Evolutionary conservation across 2,329 filamentous ascomycete genomes (phyloP), one percentile per base, ranked within the genome.

Genomic region (Fusarium brachygibbosum): DNA sequence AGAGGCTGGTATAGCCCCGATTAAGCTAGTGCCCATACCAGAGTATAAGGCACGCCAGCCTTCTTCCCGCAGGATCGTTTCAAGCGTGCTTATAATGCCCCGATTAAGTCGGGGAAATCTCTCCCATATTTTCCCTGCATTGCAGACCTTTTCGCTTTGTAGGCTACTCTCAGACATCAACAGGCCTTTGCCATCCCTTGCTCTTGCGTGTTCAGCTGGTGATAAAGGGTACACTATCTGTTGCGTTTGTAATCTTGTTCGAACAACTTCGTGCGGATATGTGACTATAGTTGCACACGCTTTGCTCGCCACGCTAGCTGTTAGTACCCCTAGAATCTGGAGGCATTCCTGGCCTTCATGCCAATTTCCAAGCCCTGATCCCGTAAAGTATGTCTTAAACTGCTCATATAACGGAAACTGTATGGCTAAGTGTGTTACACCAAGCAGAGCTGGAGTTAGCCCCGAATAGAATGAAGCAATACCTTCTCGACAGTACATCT

Each of bases 181-280:
- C 32, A 31, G 44, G 28, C 44, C 44, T 46, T 19, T 14, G 44
- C 44, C 44, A 31, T 46, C 28, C 44, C 12, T 31, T 46, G 7
- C 44, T 38, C 44, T 21, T 46, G 44, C 44, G 8, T 31, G 44
- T 46, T 46, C 44, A 31, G 29, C 25, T 46, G n/a, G 13, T 23
- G 28, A 21, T 31, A 17, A 46, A 31, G 44, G 28, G 44, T 46
- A 31, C 21, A 46, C 28, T 46, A 19, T 31, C 44, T 46, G 44
- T 31, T 46, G 44, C 44, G 44, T 46, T 46, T 46, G 28, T 46
- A 46, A 46, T 31, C 44, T 46, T 32, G 28, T 46, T 32, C 28
- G 28, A 32, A 46, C 28, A 46, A 46, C 44, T 46, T 46, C 44
- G 44, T 46, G 44, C 19, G 44, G 44, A 46, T 46, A 46, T 46